Evolutionary conservation across 306 rosid species (phyloP).

Genomic region (Ziziphus jujuba): DNA sequence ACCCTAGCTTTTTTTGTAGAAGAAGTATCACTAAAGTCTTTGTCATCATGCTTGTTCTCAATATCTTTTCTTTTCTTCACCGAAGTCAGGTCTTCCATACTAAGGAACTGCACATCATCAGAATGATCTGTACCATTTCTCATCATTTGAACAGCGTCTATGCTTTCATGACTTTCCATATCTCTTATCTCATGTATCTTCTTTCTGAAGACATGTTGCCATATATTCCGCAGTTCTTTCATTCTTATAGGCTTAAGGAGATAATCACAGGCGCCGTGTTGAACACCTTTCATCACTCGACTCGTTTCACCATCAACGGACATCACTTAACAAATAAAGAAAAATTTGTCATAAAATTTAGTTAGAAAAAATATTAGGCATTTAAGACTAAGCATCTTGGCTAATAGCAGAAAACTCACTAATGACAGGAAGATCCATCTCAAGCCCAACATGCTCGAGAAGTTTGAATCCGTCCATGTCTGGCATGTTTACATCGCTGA

Average conservation of each 20-base stretch:
- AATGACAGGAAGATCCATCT: constrained; percentile 99
- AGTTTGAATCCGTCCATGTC: constrained; percentile 99
- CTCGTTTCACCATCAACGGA: constrained; percentile 98
- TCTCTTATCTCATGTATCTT: constrained; percentile 87
- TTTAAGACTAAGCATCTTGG: constrained; percentile 31
- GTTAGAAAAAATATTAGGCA: constrained; percentile 22
- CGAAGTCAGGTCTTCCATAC: constrained; percentile 59
- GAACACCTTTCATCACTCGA: constrained; percentile 97
- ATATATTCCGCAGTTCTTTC: constrained; percentile 92
- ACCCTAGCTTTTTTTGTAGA: constrained; percentile 88
- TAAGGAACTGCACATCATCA: constrained; percentile 63
- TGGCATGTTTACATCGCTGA: constrained; percentile 99
- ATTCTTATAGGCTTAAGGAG: constrained; percentile 96
- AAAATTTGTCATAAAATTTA: constrained; percentile 38
- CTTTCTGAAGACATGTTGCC: constrained; percentile 94
- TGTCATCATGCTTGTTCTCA: constrained; percentile 69
- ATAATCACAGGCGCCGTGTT: constrained; percentile 98
- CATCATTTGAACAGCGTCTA: constrained; percentile 57
- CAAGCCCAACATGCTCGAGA: constrained; percentile 97
- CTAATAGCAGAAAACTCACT: constrained; percentile 66
- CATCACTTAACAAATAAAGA: constrained; percentile 78
- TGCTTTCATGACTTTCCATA: constrained; percentile 67
- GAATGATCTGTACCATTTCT: constrained; percentile 71
- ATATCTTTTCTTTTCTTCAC: constrained; percentile 70
- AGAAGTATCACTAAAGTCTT: constrained; percentile 63